Base-by-base conservation (phyloP, 2,329 filamentous ascomycete genomes). In the Chrysosphaeria jannelii region DNA sequence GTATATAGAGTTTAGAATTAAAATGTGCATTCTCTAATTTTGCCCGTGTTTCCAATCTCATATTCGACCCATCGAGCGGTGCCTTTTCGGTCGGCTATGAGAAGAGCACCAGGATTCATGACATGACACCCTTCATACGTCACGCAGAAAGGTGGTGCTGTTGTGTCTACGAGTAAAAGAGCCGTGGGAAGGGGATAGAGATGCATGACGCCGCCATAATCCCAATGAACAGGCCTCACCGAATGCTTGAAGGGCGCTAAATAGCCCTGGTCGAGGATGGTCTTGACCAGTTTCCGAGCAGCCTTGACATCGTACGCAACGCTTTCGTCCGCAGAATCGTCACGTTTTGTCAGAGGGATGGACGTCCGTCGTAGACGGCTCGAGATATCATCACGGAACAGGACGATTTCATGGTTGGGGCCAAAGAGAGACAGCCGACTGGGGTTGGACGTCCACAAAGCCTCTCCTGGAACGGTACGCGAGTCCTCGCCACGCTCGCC, bases 111-210 rank as follows among this genome's bases (percentile, higher is more conserved):
- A 0, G 85, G 79, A 40, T 97, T 97, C 58, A 97, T 67, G 16
- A 91, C 79, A 46, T 85, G 74, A 38, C 85, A 93, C 0, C 79
- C 81, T 43, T 90, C 81, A 38, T 93, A 93, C 9, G 74, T 89
- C 31, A 91, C 51, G 25, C 69, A 70, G 37, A 90, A 97, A 0
- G 76, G 57, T 9, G 72, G 66, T 7, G 69, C 66, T 20, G 79
- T 74, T 0, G 69, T 52, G 44, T 97, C 85, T 2, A 76, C 67
- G 4, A 97, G 46, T 10, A 88, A 60, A 36, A 93, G 50, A 1
- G 72, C 64, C 11, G 74, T 81, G 2, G 85, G 85, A 14, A 93
- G 45, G 6, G 81, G 85, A 40, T 91, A 93, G 12, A 97, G 47
- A 25, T 75, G 68, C 31, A 93, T 43, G 3, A 70, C 50, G 5